Evolutionary conservation across 2,329 filamentous ascomycete genomes (phyloP).

Genomic region (Phyllosticta paracitricarpa): DNA sequence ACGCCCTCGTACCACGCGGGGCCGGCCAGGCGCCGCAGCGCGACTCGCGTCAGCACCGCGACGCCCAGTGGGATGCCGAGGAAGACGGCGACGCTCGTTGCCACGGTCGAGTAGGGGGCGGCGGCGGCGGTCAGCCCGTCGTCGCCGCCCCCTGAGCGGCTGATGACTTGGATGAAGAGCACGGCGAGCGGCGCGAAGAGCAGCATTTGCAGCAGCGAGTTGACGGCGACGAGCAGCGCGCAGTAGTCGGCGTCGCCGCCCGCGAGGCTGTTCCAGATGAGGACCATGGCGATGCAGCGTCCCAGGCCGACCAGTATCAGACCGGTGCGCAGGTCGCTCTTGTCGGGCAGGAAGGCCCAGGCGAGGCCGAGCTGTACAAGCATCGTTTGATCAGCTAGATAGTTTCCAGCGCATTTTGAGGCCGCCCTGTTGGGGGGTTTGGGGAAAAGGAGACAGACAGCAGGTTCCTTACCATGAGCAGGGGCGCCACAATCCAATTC

Average conservation of each 20-base stretch:
- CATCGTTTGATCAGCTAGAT: constrained; percentile 26
- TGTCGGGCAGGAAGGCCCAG: constrained; percentile 44
- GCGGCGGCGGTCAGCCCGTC: constrained; percentile 24
- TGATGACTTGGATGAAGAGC: constrained; percentile 56
- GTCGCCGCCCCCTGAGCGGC: constrained; percentile 30
- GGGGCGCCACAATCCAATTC: constrained; percentile 75
- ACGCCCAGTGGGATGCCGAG: constrained; percentile 66
- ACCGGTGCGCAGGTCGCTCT: constrained; percentile 46
- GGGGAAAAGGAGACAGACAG: background rate
- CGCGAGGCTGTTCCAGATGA: constrained; percentile 71
- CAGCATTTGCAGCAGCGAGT: constrained; percentile 39
- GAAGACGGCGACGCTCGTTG: constrained; percentile 74
- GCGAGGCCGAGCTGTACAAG: constrained; percentile 42
- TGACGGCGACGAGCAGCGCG: constrained; percentile 46
- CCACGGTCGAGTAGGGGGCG: constrained; percentile 54
- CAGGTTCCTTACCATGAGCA: constrained; percentile 56
- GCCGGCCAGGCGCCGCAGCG: constrained; percentile 45
- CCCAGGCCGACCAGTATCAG: constrained; percentile 76
- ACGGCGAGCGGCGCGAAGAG: constrained; percentile 38
- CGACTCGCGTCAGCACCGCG: constrained; percentile 64
- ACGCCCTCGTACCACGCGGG: constrained; percentile 53
- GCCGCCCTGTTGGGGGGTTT: background rate
- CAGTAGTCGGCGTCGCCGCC: constrained; percentile 75
- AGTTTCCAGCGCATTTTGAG: background rate
- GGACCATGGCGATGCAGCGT: constrained; percentile 80